These are phyloP conservation scores for Babesia microti DNA, from an alignment of 169 alveolate genomes.

Conservation along the genomic window DNA sequence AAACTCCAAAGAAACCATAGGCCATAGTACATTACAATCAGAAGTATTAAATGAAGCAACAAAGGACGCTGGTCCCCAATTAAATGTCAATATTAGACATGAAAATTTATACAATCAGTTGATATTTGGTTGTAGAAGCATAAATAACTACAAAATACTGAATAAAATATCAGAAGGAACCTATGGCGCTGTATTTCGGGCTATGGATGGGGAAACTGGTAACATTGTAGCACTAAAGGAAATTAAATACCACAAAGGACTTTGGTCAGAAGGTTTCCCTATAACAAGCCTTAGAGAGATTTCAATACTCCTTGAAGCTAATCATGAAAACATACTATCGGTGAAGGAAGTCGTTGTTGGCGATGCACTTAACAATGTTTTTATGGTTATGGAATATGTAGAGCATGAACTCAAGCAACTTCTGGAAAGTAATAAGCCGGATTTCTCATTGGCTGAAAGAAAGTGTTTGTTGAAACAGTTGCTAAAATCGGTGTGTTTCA, in stretches of 20 bases:
- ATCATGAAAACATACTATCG: slow-evolving; percentile 81
- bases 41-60: too few species aligned
- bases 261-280: slow-evolving; percentile 86
- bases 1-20: too few species aligned
- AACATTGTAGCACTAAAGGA: slow-evolving; percentile 86
- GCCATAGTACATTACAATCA: too few species aligned
- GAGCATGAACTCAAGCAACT: slow-evolving; percentile 89
- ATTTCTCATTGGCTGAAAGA: slow-evolving; percentile 80
- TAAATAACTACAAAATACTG: slow-evolving; percentile 68
- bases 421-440: slow-evolving; percentile 72
- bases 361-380: slow-evolving; percentile 59
- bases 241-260: slow-evolving; percentile 71
- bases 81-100: too few species aligned
- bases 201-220: slow-evolving; percentile 77
- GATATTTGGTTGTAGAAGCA: slow-evolving; percentile 56
- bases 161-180: slow-evolving; percentile 90
- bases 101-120: too few species aligned
- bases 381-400: slow-evolving; percentile 89
- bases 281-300: slow-evolving; percentile 89
- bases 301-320: slow-evolving; percentile 78
- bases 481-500: slow-evolving; percentile 65
- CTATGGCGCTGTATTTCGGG: slow-evolving; percentile 88
- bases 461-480: slow-evolving; percentile 74
- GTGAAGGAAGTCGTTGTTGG: slow-evolving; percentile 83
- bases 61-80: too few species aligned